Base-by-base conservation (phyloP, 2,329 filamentous ascomycete species). In the Monosporascus sp. region DNA sequence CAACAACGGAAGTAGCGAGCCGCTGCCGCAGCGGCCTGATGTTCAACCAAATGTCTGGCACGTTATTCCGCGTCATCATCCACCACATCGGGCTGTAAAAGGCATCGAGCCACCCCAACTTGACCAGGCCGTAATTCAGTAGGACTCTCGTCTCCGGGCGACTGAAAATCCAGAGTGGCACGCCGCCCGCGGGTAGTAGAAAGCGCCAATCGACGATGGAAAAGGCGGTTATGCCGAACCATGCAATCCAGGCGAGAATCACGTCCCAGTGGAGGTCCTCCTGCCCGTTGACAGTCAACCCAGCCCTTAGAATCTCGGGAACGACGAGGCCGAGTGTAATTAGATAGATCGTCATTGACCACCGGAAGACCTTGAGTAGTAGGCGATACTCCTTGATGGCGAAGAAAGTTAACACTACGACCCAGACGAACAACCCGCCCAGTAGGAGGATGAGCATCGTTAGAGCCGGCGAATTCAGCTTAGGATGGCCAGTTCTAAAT, bases 321-420 rank as follows among this genome's bases (percentile, higher is more conserved):
- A 48, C 36, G 37, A 62, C 44, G 39, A 65, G 36, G 31, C 63
- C 60, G 52, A 63, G 55, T 18, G 57, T 15, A n/a, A 61, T 24
- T 14, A 66, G 56, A 50, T 59, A 65, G 27, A 62, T 45, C 5
- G 52, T 55, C 1, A 38, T 41, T 2, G 60, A 57, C 63, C 60
- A 65, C 37, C 63, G 64, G 17, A 60, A 37, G 9, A 62, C 48
- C 7, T 27, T 47, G 20, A 65, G 41, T 2, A 65, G 56, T 2
- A 63, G 56, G 1, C 53, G 54, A n/a, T 49, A 50, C 48, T 66
- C 50, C 22, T 37, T 54, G 22, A 60, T 22, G 22, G 65, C 37
- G 58, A 57, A 60, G 53, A 63, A 48, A 46, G 51, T 39, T 14
- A 67, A 56, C 22, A 62, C 61, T 15, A 35, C 2, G 27, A 49